These are phyloP conservation scores for Skeletonema potamos DNA, from an alignment of 108 stramenopile genomes.

Conservation along the genomic window DNA sequence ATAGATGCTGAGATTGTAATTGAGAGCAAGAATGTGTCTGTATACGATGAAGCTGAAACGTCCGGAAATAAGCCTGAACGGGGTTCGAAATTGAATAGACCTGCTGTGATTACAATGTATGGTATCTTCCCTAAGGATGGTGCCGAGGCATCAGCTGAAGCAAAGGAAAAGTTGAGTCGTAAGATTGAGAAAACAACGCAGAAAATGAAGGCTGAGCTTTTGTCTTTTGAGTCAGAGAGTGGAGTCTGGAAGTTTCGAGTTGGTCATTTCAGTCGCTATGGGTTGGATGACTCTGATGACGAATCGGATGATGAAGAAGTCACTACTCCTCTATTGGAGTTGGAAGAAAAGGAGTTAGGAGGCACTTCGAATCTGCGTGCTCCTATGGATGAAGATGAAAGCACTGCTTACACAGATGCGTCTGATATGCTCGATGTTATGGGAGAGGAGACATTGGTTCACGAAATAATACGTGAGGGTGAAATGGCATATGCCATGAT, in stretches of 20 bases:
- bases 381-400: constrained; percentile 49
- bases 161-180: constrained; percentile 53
- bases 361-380: constrained; percentile 40
- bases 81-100: constrained; percentile 87
- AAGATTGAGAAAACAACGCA: constrained; percentile 69
- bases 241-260: constrained; percentile 93
- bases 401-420: constrained; percentile 25
- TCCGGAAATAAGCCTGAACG: constrained; percentile 72
- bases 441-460: constrained; percentile 22
- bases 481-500: constrained; percentile 49
- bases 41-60: constrained; percentile 83
- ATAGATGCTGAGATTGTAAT: constrained; percentile 81
- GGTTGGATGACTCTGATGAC: constrained; percentile 75
- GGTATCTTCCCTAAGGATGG: constrained; percentile 69
- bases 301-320: constrained; percentile 19
- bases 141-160: constrained; percentile 53
- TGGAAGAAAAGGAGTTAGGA: constrained; percentile 47
- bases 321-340: constrained; percentile 31
- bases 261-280: constrained; percentile 93
- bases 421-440: constrained; percentile 11
- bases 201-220: constrained; percentile 81
- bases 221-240: constrained; percentile 67
- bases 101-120: constrained; percentile 85
- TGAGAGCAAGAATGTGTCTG: constrained; percentile 78
- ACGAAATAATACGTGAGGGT: constrained; percentile 28